Evolutionary conservation across 805 yeast species (phyloP), one percentile per base, ranked within the genome.

Genomic region (Dipodascopsis uninucleata): DNA sequence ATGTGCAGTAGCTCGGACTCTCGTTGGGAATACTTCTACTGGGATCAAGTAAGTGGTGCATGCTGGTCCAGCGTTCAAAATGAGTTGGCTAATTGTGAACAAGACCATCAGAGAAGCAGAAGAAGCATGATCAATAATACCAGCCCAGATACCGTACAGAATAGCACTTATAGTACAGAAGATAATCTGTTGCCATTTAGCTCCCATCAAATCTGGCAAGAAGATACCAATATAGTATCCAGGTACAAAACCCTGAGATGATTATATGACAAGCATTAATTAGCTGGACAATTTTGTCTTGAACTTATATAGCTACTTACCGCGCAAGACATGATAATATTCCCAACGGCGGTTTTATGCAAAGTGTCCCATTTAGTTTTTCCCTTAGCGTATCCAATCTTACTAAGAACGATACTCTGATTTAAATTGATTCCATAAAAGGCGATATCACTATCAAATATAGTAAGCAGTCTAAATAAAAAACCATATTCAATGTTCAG

Each of bases 211-310:
- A 68, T 86, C 96, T 50, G 86, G 64, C 37, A 89, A 79, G 39
- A 85, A 85, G 58, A 81, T 85, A 26, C 89, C 63, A 50, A 74
- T 70, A 95, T 95, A 86, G 70, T 87, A 86, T 63, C 96, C 96
- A 60, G 95, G 95, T 66, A 86, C 77, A 35, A 90, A 77, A 74
- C 96, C 29, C 29, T 26, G 29, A 12, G 14, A 12, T 26, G 29
- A 14, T 12, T 26, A 14, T 12, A 26, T 26, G 29, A n/a, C n/a
- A n/a, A n/a, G n/a, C n/a, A n/a, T n/a, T n/a, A n/a, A n/a, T 26
- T 26, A 26, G 29, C 14, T 26, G 29, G 29, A 26, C 12, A 12
- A 14, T 26, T 26, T 26, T 26, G 12, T 12, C 29, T 26, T 14
- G 12, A 26, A 14, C 12, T n/a, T n/a, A n/a, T 12, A 12, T 12